Evolutionary conservation across 768 basidiomycete genomes (phyloP).

Genomic region (Cystofilobasidium bisporidii): DNA sequence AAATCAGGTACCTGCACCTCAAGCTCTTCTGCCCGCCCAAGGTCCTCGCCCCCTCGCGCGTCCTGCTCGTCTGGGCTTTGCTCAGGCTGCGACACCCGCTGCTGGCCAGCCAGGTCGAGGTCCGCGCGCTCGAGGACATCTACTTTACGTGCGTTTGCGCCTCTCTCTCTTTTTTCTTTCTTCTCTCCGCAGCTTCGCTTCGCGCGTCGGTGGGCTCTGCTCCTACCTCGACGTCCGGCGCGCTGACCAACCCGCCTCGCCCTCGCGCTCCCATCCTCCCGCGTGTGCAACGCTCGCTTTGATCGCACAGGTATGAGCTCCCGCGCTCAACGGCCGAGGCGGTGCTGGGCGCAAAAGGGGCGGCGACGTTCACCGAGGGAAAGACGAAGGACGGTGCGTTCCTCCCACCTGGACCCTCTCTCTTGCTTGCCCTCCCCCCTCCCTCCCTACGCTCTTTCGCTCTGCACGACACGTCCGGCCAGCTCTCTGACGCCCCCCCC

Average conservation of each 20-base stretch:
- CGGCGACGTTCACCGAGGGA: constrained; percentile 46
- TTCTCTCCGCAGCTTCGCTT: neutral
- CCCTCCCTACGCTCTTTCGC: too few species aligned
- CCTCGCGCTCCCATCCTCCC: too few species aligned
- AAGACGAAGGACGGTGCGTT: constrained; percentile 52
- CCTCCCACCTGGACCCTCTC: neutral
- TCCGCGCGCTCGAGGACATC: constrained; percentile 48
- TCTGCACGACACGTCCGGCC: too few species aligned
- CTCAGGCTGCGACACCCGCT: constrained; percentile 62
- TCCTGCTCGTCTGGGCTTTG: constrained; percentile 58
- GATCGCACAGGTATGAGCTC: constrained; percentile 44
- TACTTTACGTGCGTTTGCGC: constrained; percentile 52
- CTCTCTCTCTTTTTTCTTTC: neutral
- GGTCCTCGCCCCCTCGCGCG: constrained; percentile 46
- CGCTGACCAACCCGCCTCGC: too few species aligned
- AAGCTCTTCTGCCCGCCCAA: constrained; percentile 50
- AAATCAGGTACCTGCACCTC: constrained; percentile 65
- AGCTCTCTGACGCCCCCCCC: neutral
- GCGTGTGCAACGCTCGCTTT: too few species aligned
- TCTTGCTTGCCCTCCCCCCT: neutral
- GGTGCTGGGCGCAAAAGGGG: constrained; percentile 46
- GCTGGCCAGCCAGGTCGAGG: constrained; percentile 54
- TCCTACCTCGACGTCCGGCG: too few species aligned
- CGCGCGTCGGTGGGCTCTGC: too few species aligned
- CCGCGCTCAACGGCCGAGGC: constrained; percentile 46